Evolutionary conservation across 140 eudicot genomes (phyloP).

Genomic region (Senecio squalidus): DNA sequence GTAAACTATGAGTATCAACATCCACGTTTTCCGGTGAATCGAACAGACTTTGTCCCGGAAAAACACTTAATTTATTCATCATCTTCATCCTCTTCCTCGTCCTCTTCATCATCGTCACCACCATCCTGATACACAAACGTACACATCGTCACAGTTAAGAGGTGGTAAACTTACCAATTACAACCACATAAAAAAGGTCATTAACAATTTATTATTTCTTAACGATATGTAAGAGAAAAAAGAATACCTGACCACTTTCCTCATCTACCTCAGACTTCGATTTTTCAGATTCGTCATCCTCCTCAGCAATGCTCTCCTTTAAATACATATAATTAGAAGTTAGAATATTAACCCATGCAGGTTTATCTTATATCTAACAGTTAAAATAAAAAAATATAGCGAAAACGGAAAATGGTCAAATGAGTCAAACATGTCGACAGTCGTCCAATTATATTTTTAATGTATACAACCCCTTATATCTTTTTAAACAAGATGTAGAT

Average conservation of each 20-base stretch:
- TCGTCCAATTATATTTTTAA: no score
- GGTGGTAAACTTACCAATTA: neutral
- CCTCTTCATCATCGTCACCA: constrained; percentile 31
- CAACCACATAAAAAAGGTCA: no score
- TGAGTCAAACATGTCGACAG: neutral
- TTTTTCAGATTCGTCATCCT: constrained; percentile 71
- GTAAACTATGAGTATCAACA: constrained; percentile 33
- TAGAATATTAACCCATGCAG: constrained; percentile 2
- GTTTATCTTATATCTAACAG: no score
- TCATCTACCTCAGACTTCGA: constrained; percentile 79
- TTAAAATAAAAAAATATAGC: no score
- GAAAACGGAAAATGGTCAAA: neutral
- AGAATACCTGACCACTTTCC: constrained; percentile 74
- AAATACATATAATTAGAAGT: neutral
- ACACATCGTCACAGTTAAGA: neutral
- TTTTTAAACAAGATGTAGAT: no score
- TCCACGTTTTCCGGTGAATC: constrained; percentile 19
- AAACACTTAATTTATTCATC: constrained; percentile 31
- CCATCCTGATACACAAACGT: constrained; percentile 20
- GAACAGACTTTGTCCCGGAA: constrained; percentile 1
- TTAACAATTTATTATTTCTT: no score
- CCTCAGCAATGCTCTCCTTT: constrained; percentile 62
- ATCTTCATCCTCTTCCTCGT: constrained; percentile 48
- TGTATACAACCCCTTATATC: no score
- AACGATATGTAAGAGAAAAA: neutral